Conservation (phyloP, 768 basidiomycete species). For the Boletus coccyginus region DNA sequence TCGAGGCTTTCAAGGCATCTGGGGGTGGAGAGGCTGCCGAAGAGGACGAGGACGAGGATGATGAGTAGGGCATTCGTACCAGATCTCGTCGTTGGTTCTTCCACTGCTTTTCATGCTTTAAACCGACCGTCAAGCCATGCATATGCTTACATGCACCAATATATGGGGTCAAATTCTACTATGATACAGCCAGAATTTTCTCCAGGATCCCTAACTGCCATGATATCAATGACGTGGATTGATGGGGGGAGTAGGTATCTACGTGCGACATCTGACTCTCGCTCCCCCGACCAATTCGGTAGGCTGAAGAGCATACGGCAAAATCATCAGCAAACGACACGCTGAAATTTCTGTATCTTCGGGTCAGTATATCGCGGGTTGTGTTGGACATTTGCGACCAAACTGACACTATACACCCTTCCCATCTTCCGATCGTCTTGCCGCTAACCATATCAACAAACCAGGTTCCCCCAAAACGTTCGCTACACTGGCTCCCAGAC, state of each 20-base stretch:
- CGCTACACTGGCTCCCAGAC: slow-evolving; percentile 57
- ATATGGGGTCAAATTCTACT: slow-evolving; percentile 10
- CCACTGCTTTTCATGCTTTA: slow-evolving; percentile 1
- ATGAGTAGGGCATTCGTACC: slow-evolving; percentile 50
- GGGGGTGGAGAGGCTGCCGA: slow-evolving; percentile 45
- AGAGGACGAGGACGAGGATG: slow-evolving; percentile 38
- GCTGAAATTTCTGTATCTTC: slow-evolving; percentile 56
- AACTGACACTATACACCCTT: slow-evolving; percentile 71
- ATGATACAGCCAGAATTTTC: slow-evolving; percentile 31
- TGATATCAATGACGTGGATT: slow-evolving; percentile 39
- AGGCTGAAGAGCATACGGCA: slow-evolving; percentile 56
- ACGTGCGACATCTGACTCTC: slow-evolving; percentile 39
- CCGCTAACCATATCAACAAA: slow-evolving; percentile 73
- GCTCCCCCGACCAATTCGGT: slow-evolving; percentile 44
- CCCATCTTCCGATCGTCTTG: slow-evolving; percentile 70
- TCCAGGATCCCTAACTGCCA: slow-evolving; percentile 57
- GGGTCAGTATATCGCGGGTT: slow-evolving; percentile 6
- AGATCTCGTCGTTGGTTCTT: neutral
- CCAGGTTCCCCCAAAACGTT: slow-evolving; percentile 57
- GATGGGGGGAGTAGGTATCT: slow-evolving; percentile 39
- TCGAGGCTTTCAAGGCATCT: slow-evolving; percentile 82
- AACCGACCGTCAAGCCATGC: slow-evolving; percentile 15
- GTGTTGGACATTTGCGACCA: neutral
- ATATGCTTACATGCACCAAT: slow-evolving; percentile 19
- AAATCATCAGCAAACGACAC: slow-evolving; percentile 52